Percentiles rank a stretch among this genome's conserved stretches.
phyloP scores from a whole-genome alignment of 2,329 filamentous ascomycete species.

The Ophiocordyceps camponoti-leonardi region DNA sequence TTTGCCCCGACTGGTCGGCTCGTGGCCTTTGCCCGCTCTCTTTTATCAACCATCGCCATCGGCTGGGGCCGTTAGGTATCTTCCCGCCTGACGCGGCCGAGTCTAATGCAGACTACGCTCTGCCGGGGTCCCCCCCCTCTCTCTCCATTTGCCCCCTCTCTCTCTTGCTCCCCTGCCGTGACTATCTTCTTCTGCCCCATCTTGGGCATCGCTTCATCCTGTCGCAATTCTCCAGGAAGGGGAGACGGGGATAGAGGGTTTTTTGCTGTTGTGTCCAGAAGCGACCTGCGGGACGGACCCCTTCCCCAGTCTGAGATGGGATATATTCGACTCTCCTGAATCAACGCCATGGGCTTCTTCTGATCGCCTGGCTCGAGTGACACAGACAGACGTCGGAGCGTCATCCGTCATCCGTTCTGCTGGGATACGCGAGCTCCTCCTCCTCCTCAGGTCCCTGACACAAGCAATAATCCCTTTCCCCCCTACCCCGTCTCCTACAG shows the following conservation, averaged over 20 bases:
- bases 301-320: neutral
- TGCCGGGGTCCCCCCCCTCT: neutral
- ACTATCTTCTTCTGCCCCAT: no score
- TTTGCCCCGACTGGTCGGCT: conserved; percentile 2
- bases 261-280: no score
- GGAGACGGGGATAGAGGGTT: no score
- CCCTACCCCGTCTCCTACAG: no score
- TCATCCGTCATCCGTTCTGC: neutral
- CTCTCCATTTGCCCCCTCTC: conserved; percentile 1
- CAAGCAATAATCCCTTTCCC: no score
- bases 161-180: neutral
- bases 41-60: neutral
- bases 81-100: conserved; percentile 1
- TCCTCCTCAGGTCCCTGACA: no score
- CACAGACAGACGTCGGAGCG: neutral
- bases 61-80: conserved; percentile 1
- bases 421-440: neutral
- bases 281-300: no score
- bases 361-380: neutral
- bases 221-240: no score
- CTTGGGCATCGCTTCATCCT: no score
- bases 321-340: neutral
- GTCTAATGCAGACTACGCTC: conserved; percentile 1
- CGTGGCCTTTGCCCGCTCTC: no score
- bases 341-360: neutral